Evolutionary conservation across 164 flowering plant species (phyloP).

Genomic region (Umbellularia californica): DNA sequence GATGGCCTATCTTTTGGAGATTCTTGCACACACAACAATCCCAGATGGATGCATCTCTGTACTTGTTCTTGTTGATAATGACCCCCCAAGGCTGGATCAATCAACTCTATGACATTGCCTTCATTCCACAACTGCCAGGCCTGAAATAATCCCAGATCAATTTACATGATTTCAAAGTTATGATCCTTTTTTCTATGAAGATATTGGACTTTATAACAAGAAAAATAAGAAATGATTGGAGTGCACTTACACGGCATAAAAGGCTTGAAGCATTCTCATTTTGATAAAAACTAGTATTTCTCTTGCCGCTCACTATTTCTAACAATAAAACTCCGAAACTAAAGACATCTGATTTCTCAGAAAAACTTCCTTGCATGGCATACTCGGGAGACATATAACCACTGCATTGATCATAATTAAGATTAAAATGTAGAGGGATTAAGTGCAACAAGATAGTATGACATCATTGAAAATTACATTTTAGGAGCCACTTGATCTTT

Average conservation of each 20-base stretch:
- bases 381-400: slow-evolving; percentile 17
- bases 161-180: background rate
- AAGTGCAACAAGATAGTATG: background rate
- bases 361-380: slow-evolving; percentile 11
- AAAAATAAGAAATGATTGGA: background rate
- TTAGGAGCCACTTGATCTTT: too few species aligned
- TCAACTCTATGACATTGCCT: slow-evolving; percentile 4
- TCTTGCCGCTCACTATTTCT: slow-evolving; percentile 15
- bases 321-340: slow-evolving; percentile 12
- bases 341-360: slow-evolving; percentile 13
- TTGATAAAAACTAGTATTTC: slow-evolving; percentile 25
- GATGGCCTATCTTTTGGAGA: slow-evolving; percentile 10
- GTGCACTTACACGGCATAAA: slow-evolving; percentile 1
- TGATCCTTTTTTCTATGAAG: background rate
- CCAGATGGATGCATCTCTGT: slow-evolving; percentile 12
- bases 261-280: background rate
- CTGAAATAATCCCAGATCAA: background rate
- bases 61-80: background rate
- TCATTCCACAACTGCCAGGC: slow-evolving; percentile 16
- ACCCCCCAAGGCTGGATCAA: background rate
- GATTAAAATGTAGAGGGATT: background rate
- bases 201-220: background rate
- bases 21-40: slow-evolving; percentile 15
- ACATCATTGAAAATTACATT: background rate
- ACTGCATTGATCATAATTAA: background rate